Evolutionary conservation across 306 rosid species (phyloP).

Genomic region (Cercis canadensis): DNA sequence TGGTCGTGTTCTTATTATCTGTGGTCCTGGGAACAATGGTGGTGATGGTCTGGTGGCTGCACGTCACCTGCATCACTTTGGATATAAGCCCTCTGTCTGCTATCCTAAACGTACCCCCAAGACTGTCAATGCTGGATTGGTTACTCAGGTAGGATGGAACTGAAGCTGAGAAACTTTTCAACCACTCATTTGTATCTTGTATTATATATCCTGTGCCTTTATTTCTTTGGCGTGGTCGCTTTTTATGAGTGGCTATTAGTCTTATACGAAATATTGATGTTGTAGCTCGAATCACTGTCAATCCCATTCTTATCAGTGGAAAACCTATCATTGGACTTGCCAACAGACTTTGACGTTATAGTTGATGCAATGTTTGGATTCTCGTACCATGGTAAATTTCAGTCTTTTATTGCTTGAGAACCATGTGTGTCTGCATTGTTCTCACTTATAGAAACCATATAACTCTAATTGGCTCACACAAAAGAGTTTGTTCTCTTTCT

Average conservation of each 20-base stretch:
- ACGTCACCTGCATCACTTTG: constrained; percentile 89
- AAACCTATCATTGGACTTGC: constrained; percentile 70
- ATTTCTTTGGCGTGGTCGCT: constrained; percentile 6
- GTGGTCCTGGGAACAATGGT: constrained; percentile 99
- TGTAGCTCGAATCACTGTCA: constrained; percentile 86
- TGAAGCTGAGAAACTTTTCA: constrained; percentile 24
- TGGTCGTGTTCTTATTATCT: constrained; percentile 71
- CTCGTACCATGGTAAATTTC: constrained; percentile 85
- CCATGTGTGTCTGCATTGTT: no score
- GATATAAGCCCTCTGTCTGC: constrained; percentile 69
- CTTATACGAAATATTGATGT: constrained; percentile 44
- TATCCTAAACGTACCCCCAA: constrained; percentile 88
- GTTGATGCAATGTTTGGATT: constrained; percentile 93
- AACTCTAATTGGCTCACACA: background rate
- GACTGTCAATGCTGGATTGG: constrained; percentile 86
- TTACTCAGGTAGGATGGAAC: constrained; percentile 74
- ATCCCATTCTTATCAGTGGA: constrained; percentile 85
- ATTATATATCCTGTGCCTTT: constrained; percentile 20
- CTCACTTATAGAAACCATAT: background rate
- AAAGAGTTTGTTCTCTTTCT: background rate
- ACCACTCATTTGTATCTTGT: background rate
- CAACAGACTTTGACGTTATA: constrained; percentile 73
- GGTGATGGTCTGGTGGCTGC: constrained; percentile 98
- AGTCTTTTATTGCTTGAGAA: background rate
- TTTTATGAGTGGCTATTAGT: constrained; percentile 20